Evolutionary conservation across 495 filamentous ascomycete species (phyloP).

Genomic region (Trichoderma gamsii): DNA sequence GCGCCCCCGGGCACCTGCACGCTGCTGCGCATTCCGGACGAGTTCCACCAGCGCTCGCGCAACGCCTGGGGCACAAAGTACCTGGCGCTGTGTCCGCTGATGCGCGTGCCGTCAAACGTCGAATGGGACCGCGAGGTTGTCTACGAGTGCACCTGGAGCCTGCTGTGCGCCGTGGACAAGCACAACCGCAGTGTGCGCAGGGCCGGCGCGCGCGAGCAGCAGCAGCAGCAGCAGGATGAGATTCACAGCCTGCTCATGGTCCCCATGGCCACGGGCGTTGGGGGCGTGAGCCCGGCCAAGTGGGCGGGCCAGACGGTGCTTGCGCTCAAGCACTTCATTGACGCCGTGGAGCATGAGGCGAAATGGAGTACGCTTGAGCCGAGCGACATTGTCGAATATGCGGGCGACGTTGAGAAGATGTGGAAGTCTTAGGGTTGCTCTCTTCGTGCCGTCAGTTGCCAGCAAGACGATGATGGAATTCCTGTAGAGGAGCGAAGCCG

Average conservation of each 20-base stretch:
- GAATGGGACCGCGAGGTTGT: conserved; percentile 49
- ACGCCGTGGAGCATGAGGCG: conserved; percentile 32
- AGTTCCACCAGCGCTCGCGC: conserved; percentile 9
- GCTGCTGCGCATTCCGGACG: conserved; percentile 35
- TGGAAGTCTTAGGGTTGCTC: background rate
- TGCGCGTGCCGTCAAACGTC: conserved; percentile 36
- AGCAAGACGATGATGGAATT: too few relatives aligned
- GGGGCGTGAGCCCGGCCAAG: conserved; percentile 36
- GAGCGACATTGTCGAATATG: background rate
- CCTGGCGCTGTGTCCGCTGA: conserved; percentile 48
- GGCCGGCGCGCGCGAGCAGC: conserved; percentile 6
- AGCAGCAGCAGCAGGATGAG: conserved; percentile 19
- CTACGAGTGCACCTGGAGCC: conserved; percentile 48
- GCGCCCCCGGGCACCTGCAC: conserved; percentile 45
- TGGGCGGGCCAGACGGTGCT: conserved; percentile 47
- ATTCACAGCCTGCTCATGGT: conserved; percentile 44
- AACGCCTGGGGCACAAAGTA: conserved; percentile 33
- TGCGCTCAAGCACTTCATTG: conserved; percentile 44
- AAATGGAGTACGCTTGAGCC: conserved; percentile 9
- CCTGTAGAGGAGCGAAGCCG: too few relatives aligned
- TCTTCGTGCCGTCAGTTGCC: too few relatives aligned
- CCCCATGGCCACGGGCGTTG: conserved; percentile 43
- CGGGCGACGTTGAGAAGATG: background rate
- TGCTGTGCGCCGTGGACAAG: conserved; percentile 41
- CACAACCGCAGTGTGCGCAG: conserved; percentile 30